These are phyloP conservation scores for Solanum bukasovii DNA, from an alignment of 257 asterid species.

Conservation along the genomic window DNA sequence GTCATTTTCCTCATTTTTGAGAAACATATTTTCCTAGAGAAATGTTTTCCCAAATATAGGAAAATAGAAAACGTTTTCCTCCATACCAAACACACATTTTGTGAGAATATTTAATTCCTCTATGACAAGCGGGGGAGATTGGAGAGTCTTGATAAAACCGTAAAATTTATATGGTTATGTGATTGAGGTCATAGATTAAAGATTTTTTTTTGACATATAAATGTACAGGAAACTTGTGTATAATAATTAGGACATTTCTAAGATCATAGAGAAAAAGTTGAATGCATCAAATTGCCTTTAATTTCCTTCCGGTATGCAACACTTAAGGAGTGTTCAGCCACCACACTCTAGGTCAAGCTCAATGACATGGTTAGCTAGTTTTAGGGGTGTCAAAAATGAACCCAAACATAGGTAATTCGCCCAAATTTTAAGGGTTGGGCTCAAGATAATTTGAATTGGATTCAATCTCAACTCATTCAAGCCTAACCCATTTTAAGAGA, in stretches of 20 bases:
- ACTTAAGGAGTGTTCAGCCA: not conserved
- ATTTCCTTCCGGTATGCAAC: not conserved
- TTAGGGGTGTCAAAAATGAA: too few species aligned
- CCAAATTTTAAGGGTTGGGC: too few species aligned
- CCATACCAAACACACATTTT: not conserved
- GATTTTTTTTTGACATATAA: too few species aligned
- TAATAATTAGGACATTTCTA: not conserved
- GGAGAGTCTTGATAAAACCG: too few species aligned
- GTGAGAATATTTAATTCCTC: not conserved
- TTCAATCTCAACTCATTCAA: too few species aligned
- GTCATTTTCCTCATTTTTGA: not conserved
- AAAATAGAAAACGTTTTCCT: not conserved
- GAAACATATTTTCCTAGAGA: too few species aligned
- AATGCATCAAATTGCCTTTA: not conserved
- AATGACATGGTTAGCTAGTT: too few species aligned
- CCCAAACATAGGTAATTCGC: too few species aligned
- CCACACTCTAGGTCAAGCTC: too few species aligned
- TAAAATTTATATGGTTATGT: not conserved
- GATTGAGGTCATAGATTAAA: not conserved
- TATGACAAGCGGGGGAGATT: not conserved
- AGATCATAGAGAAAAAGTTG: not conserved
- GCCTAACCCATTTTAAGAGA: too few species aligned
- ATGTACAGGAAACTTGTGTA: too few species aligned
- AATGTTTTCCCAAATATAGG: not conserved
- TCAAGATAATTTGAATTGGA: too few species aligned